Conservation (phyloP, 352 stramenopile species). For the Peronospora farinosa region DNA sequence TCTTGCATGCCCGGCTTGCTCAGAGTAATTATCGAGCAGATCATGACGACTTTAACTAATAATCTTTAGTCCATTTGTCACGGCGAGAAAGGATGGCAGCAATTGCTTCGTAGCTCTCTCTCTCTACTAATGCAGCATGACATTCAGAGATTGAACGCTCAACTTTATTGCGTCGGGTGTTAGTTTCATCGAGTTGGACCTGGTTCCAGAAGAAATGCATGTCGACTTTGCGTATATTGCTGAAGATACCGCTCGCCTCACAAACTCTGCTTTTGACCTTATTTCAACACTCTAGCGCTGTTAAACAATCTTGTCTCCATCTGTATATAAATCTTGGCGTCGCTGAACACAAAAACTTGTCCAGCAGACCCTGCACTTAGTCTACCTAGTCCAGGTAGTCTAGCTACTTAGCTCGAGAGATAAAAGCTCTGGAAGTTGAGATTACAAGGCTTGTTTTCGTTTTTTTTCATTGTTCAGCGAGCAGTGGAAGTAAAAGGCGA, state of each 20-base stretch:
- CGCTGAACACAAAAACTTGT: conserved; percentile 22
- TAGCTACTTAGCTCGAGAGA: conserved; percentile 31
- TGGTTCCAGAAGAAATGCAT: neutral
- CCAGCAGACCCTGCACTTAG: conserved; percentile 27
- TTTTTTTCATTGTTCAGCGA: conserved; percentile 1
- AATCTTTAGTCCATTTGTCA: conserved; percentile 83
- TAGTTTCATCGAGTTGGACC: conserved; percentile 3
- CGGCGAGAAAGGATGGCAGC: conserved; percentile 36
- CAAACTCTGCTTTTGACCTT: too few species aligned
- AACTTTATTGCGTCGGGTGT: conserved; percentile 29
- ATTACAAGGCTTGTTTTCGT: conserved; percentile 11
- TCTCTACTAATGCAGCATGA: conserved; percentile 41
- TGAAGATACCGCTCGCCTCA: too few species aligned
- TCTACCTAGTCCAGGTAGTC: conserved; percentile 24
- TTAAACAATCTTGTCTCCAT: too few species aligned
- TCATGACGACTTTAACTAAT: conserved; percentile 58
- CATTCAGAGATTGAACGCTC: conserved; percentile 40
- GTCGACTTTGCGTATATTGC: too few species aligned
- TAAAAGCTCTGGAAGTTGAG: conserved; percentile 26
- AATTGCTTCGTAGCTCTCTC: conserved; percentile 56
- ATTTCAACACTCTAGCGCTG: conserved; percentile 5
- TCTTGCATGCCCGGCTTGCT: conserved; percentile 30
- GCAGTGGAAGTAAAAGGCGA: conserved; percentile 32
- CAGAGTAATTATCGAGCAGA: conserved; percentile 48
- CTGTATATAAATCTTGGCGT: conserved; percentile 19